Evolutionary conservation across 768 basidiomycete genomes (phyloP).

Genomic region (Auricularia auricula-judae): DNA sequence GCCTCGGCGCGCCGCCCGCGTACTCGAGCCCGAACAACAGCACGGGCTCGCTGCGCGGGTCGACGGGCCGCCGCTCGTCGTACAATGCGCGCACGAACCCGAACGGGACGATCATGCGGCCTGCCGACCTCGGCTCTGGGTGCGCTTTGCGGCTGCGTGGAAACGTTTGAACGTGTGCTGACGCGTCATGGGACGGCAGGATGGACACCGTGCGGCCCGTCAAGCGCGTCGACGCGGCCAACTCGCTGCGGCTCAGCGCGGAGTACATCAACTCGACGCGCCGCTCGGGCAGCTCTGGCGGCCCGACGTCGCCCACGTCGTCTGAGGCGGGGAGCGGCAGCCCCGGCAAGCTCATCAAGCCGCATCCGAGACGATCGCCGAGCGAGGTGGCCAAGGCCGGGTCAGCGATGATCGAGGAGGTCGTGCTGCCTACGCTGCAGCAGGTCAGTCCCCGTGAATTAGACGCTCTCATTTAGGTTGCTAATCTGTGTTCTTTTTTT

Average conservation of each 20-base stretch:
- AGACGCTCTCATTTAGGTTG: neutral
- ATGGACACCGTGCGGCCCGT: constrained; percentile 87
- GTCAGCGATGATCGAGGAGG: constrained; percentile 62
- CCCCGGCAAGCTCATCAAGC: constrained; percentile 5
- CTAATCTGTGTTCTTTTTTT: neutral
- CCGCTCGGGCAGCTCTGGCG: constrained; percentile 17
- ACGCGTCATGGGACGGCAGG: constrained; percentile 6
- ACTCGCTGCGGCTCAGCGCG: constrained; percentile 63
- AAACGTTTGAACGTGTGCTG: neutral
- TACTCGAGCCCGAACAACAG: constrained; percentile 23
- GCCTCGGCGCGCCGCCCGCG: constrained; percentile 59
- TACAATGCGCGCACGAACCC: constrained; percentile 63
- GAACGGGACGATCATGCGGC: constrained; percentile 63
- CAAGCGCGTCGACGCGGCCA: constrained; percentile 77
- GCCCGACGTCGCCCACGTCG: constrained; percentile 31
- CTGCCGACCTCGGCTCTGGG: constrained; percentile 79
- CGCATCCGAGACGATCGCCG: constrained; percentile 32
- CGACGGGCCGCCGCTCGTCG: neutral
- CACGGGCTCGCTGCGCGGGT: constrained; percentile 45
- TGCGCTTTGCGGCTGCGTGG: constrained; percentile 7
- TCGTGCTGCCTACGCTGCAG: constrained; percentile 69
- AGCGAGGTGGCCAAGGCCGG: constrained; percentile 61
- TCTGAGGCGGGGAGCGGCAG: constrained; percentile 26
- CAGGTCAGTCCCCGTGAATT: constrained; percentile 37
- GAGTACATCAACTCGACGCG: constrained; percentile 73